A percentile compares a stretch with the other conserved stretches of the same genome.
Conservation (phyloP, 352 stramenopile species). For the Thalassiosira oceanica region DNA sequence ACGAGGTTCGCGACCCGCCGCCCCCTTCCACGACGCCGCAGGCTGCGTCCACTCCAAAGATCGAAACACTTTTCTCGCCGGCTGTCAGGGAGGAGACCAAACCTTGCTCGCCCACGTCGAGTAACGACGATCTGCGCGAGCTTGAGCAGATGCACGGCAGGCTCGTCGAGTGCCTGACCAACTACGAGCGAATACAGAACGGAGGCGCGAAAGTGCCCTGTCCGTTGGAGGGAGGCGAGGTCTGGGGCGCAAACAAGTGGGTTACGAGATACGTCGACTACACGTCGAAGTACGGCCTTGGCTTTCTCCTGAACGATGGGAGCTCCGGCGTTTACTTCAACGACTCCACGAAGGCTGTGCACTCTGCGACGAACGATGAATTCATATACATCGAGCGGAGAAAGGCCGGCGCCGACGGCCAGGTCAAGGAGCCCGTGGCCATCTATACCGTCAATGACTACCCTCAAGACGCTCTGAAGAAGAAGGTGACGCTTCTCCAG, state of each 20-base stretch:
- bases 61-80: too few species aligned
- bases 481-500: constrained; percentile 97
- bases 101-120: constrained; percentile 2
- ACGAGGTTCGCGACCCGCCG: constrained; percentile 32
- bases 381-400: constrained; percentile 96
- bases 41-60: not conserved
- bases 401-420: constrained; percentile 33
- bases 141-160: constrained; percentile 73
- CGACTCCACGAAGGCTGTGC: constrained; percentile 96
- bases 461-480: constrained; percentile 86
- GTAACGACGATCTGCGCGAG: constrained; percentile 48
- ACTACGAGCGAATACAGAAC: constrained; percentile 45
- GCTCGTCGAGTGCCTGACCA: constrained; percentile 50
- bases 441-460: constrained; percentile 79
- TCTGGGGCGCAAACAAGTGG: constrained; percentile 85
- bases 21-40: not conserved
- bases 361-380: constrained; percentile 83
- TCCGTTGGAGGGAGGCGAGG: constrained; percentile 16
- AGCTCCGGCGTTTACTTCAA: constrained; percentile 96
- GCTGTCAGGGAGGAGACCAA: not conserved
- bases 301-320: constrained; percentile 95
- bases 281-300: constrained; percentile 98
- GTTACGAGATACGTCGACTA: constrained; percentile 98
- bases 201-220: constrained; percentile 35
- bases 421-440: constrained; percentile 30